Percentiles rank a stretch among this genome's conserved stretches.
Evolutionary conservation across 2,329 filamentous ascomycete genomes (phyloP).

Genomic region (Pyricularia pennisetigena): DNA sequence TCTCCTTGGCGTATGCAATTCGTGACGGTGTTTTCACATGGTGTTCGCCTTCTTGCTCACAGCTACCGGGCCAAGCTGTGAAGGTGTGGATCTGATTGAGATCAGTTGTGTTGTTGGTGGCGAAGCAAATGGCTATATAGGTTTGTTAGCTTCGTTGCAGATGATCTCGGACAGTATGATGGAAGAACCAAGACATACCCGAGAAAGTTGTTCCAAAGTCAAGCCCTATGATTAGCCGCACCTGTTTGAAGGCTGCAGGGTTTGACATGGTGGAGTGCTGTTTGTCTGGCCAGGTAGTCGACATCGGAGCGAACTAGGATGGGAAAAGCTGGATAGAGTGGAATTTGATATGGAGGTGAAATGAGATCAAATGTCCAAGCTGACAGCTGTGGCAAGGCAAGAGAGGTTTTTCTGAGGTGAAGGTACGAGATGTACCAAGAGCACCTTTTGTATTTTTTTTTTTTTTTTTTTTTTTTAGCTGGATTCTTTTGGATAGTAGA

Average conservation of each 20-base stretch:
- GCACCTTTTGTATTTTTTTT: no score
- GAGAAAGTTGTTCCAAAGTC: constrained; percentile 3
- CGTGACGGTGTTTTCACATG: constrained; percentile 1
- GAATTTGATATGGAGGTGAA: no score
- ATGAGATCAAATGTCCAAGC: no score
- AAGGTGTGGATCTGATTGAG: neutral
- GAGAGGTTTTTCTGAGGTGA: no score
- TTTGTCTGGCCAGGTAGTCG: no score
- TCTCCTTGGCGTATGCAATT: neutral
- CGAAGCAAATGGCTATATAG: constrained; percentile 1
- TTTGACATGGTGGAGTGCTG: neutral
- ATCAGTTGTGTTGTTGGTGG: constrained; percentile 1
- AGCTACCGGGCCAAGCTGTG: neutral
- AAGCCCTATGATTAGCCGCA: neutral
- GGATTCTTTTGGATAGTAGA: no score
- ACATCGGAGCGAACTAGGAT: neutral
- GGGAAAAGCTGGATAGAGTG: neutral
- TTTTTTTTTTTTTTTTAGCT: no score
- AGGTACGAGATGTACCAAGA: no score
- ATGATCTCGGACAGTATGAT: no score
- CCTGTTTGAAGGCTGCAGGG: neutral
- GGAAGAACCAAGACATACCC: neutral
- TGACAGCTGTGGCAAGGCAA: no score
- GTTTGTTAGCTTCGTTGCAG: neutral
- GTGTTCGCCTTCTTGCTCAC: neutral